Conservation (phyloP, 75 land plant genomes). For the Picea glauca region DNA sequence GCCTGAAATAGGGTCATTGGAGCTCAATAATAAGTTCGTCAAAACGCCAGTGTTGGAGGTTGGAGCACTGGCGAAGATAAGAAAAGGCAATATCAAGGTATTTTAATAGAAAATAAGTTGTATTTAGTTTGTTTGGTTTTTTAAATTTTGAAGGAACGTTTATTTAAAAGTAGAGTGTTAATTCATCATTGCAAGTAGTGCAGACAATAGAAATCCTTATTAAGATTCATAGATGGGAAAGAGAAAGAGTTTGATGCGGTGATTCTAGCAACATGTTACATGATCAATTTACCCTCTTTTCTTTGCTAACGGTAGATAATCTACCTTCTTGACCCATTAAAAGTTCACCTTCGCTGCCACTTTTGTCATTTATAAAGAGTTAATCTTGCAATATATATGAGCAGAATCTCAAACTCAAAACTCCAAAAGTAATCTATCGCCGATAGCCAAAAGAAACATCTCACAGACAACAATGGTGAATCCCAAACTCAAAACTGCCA, state of each 20-base stretch:
- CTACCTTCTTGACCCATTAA: not conserved
- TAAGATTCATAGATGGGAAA: slow-evolving; percentile 37
- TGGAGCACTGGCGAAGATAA: slow-evolving; percentile 60
- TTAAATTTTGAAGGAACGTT: not conserved
- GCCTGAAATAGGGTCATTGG: slow-evolving; percentile 57
- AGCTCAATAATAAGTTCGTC: slow-evolving; percentile 50
- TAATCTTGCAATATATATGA: not conserved
- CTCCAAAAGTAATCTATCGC: too few relatives aligned
- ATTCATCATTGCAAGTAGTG: slow-evolving; percentile 25
- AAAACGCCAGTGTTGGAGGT: slow-evolving; percentile 77
- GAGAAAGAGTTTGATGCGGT: slow-evolving; percentile 33
- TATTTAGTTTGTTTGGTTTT: not conserved
- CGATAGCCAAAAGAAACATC: too few relatives aligned
- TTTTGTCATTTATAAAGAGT: not conserved
- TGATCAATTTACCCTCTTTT: slow-evolving; percentile 77
- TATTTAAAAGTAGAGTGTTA: not conserved
- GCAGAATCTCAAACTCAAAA: too few relatives aligned
- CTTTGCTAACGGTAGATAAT: slow-evolving; percentile 64
- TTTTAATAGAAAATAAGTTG: not conserved
- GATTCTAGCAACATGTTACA: slow-evolving; percentile 67
- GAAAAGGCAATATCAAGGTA: slow-evolving; percentile 62
- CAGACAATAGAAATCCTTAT: slow-evolving; percentile 28
- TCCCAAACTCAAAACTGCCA: too few relatives aligned
- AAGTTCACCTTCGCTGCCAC: not conserved
- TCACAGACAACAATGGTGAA: too few relatives aligned